Evolutionary conservation across 306 rosid species (phyloP), one percentile per base, ranked within the genome.

Genomic region (Glycyrrhiza uralensis): DNA sequence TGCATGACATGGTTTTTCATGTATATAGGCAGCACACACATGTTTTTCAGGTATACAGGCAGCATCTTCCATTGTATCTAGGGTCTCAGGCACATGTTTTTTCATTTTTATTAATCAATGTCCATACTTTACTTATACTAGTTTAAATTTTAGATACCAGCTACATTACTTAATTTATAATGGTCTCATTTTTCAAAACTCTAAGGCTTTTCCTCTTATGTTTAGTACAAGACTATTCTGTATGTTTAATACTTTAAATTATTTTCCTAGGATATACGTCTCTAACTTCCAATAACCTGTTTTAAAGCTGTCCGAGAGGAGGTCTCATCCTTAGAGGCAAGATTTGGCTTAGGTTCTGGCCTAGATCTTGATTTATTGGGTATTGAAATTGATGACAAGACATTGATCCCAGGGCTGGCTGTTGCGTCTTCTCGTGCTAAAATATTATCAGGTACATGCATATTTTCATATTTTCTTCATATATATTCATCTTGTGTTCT

Each of bases 291-390:
- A 42, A 50, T 79, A 55, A 67, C 71, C 65, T 55, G 41, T 66
- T 66, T 56, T 77, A n/a, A 83, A 94, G 99, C 83, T 82, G 92
- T 94, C 69, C 85, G 87, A 47, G 92, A 86, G 76, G 99, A 94
- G 83, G 70, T 87, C 60, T 70, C 85, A 13, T 78, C 90, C 50
- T 79, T 92, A 10, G 87, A 80, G 71, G 56, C 71, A 63, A 83
- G 29, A 38, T 73, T 81, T 19, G 74, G 87, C 38, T 87, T 83
- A 49, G 99, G 99, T 35, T 88, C 97, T 7, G 87, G 95, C 68
- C 85, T 94, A 26, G 99, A 94, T 83, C 81, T 94, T 88, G 99
- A 94, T 81, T 78, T 94, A 30, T 71, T 94, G 83, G 95, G 97
- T 36, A 88, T 94, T 66, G 96, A 94, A 77, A 83, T 91, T 5